Conservation (phyloP, 2,329 filamentous ascomycete genomes). For the Hypoxylon sp. region DNA sequence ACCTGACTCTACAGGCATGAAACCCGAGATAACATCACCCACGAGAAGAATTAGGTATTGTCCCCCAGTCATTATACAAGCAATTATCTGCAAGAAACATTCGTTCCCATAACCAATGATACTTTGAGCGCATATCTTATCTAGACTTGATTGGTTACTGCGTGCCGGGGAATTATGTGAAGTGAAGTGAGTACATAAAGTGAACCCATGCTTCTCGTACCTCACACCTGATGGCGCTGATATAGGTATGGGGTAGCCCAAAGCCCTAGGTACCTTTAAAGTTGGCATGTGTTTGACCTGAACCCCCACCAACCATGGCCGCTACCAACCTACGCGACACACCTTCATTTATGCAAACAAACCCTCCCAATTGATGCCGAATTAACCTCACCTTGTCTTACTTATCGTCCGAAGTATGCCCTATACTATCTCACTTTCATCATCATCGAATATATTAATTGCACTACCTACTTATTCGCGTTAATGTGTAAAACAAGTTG, state of each 20-base stretch:
- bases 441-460: conserved; percentile 10
- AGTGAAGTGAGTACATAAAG: too few relatives aligned
- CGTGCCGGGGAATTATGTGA: conserved; percentile 10
- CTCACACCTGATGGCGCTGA: conserved; percentile 1
- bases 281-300: not conserved
- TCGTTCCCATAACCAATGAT: conserved; percentile 10
- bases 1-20: not conserved
- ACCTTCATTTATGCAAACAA: not conserved
- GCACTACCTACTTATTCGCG: conserved; percentile 11
- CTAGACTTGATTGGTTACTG: not conserved
- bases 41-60: not conserved
- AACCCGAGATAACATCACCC: not conserved
- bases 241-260: not conserved
- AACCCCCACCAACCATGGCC: not conserved
- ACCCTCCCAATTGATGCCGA: not conserved
- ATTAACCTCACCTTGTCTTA: not conserved
- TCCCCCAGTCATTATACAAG: not conserved
- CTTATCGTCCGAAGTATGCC: not conserved
- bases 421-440: conserved; percentile 3
- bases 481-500: conserved; percentile 2
- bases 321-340: not conserved
- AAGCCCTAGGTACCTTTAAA: conserved; percentile 18
- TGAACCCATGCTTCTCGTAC: conserved; percentile 9
- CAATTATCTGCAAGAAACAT: not conserved
- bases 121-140: conserved; percentile 1